Evolutionary conservation across 108 stramenopile species (phyloP).

Genomic region (Nitzschia sp.): DNA sequence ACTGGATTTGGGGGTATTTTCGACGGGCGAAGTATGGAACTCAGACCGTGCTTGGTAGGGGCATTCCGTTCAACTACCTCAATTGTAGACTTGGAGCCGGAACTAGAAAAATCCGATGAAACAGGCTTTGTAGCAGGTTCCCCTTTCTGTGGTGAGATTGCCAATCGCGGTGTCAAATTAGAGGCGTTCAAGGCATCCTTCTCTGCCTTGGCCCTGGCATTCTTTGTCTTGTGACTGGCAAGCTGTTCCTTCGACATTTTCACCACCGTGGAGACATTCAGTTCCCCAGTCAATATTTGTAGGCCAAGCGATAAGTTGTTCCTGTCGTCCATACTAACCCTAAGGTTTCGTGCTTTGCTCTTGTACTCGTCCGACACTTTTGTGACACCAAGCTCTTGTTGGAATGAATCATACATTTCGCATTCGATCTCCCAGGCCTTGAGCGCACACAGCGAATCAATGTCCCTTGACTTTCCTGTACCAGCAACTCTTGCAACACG

Average conservation of each 20-base stretch:
- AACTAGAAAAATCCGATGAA: not conserved
- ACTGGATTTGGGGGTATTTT: not conserved
- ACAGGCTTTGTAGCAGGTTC: not conserved
- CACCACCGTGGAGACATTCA: slow-evolving; percentile 45
- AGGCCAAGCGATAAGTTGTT: slow-evolving; percentile 64
- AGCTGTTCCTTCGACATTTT: slow-evolving; percentile 61
- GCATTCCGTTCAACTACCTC: not conserved
- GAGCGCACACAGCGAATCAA: slow-evolving; percentile 43
- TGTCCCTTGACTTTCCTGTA: not conserved
- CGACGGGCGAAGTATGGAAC: not conserved
- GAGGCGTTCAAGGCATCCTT: slow-evolving; percentile 43
- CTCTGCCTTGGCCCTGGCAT: slow-evolving; percentile 46
- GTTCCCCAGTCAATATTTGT: slow-evolving; percentile 50
- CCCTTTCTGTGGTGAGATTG: slow-evolving; percentile 25
- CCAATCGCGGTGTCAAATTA: slow-evolving; percentile 33
- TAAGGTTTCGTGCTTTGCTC: slow-evolving; percentile 54
- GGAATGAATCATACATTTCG: slow-evolving; percentile 47
- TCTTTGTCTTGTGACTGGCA: slow-evolving; percentile 51
- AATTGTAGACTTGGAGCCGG: not conserved
- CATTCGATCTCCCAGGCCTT: slow-evolving; percentile 68
- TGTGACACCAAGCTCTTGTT: slow-evolving; percentile 20
- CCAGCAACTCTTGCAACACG: slow-evolving; percentile 38
- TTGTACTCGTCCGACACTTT: slow-evolving; percentile 42
- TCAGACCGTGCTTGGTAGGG: not conserved
- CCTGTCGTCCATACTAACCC: slow-evolving; percentile 51